These are phyloP conservation scores for Erysimum cheiranthoides DNA, from an alignment of 345 rosid genomes.

Conservation along the genomic window DNA sequence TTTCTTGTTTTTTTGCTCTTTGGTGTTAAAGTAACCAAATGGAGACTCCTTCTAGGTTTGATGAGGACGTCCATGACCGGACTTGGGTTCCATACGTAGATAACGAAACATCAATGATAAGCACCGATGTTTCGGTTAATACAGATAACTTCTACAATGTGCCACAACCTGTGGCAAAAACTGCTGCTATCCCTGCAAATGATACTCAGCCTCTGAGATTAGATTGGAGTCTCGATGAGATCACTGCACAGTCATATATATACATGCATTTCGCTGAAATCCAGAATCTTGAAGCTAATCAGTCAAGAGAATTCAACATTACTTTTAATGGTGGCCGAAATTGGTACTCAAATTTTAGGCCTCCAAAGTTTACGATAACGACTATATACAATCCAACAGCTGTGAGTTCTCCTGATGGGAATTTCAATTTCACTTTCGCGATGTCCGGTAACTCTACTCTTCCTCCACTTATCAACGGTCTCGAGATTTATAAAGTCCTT, in stretches of 20 bases:
- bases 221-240: background rate
- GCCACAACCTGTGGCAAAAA: slow-evolving; percentile 44
- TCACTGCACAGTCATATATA: slow-evolving; percentile 31
- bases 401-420: slow-evolving; percentile 35
- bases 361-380: slow-evolving; percentile 28
- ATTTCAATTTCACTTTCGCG: slow-evolving; percentile 5
- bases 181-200: slow-evolving; percentile 45
- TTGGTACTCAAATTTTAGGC: slow-evolving; percentile 37
- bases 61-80: slow-evolving; percentile 52
- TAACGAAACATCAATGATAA: background rate
- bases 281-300: slow-evolving; percentile 28
- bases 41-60: slow-evolving; percentile 44
- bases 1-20: background rate
- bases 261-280: slow-evolving; percentile 62
- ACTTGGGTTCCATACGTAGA: slow-evolving; percentile 43
- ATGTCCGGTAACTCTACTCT: slow-evolving; percentile 41
- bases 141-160: slow-evolving; percentile 15
- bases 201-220: slow-evolving; percentile 9
- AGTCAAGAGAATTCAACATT: slow-evolving; percentile 48
- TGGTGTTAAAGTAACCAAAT: background rate
- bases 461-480: slow-evolving; percentile 52
- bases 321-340: slow-evolving; percentile 29
- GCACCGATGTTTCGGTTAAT: background rate
- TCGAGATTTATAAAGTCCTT: slow-evolving; percentile 46
- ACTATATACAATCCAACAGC: slow-evolving; percentile 35